Conservation (phyloP, 495 filamentous ascomycete genomes). For the Pseudomonodictys pantanalensis region DNA sequence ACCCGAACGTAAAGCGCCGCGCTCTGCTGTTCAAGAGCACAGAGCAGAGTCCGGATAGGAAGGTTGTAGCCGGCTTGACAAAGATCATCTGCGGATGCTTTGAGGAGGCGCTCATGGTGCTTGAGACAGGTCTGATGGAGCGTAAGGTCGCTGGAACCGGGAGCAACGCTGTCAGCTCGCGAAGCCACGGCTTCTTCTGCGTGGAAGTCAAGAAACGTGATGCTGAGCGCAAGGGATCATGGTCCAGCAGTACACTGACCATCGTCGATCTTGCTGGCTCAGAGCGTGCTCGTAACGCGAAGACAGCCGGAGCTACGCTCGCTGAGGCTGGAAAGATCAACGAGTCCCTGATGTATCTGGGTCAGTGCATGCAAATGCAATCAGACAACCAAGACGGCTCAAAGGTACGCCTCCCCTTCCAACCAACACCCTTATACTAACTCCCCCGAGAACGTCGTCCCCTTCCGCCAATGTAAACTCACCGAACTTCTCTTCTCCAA, state of each 20-base stretch:
- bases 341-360: slow-evolving; percentile 95
- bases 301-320: slow-evolving; percentile 87
- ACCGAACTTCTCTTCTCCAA: slow-evolving; percentile 96
- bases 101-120: slow-evolving; percentile 82
- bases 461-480: slow-evolving; percentile 93
- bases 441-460: slow-evolving; percentile 68
- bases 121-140: slow-evolving; percentile 86
- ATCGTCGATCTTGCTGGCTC: slow-evolving; percentile 91
- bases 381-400: slow-evolving; percentile 68
- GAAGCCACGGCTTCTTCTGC: slow-evolving; percentile 96
- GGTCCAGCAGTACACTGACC: slow-evolving; percentile 78
- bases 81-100: slow-evolving; percentile 86
- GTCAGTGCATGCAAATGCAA: slow-evolving; percentile 96
- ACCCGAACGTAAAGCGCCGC: slow-evolving; percentile 58
- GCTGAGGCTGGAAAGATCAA: slow-evolving; percentile 98
- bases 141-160: slow-evolving; percentile 85
- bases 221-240: slow-evolving; percentile 54
- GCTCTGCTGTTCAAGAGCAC: slow-evolving; percentile 85
- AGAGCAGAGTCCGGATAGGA: slow-evolving; percentile 76
- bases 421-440: background rate
- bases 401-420: slow-evolving; percentile 56
- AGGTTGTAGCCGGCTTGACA: slow-evolving; percentile 84
- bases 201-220: slow-evolving; percentile 86
- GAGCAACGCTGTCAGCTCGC: slow-evolving; percentile 80
- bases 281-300: slow-evolving; percentile 87